Evolutionary conservation across 2,329 filamentous ascomycete genomes (phyloP).

Genomic region (Ophiosphaerella herpotricha): DNA sequence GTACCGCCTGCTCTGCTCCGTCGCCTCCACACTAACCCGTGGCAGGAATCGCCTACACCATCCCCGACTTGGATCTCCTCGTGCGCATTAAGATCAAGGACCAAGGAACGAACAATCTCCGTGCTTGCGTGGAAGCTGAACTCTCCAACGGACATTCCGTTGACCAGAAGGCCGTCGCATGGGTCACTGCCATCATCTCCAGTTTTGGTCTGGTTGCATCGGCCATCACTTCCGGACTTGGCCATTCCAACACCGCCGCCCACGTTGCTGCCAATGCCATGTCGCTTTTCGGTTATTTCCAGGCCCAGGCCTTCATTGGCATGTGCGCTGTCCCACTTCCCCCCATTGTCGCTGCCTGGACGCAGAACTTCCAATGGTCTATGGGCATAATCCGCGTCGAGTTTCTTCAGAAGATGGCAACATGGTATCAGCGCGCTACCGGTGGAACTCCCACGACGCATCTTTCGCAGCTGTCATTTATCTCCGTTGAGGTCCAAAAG

Average conservation of each 20-base stretch:
- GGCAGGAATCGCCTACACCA: conserved; percentile 76
- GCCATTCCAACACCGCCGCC: conserved; percentile 90
- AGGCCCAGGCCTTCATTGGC: conserved; percentile 88
- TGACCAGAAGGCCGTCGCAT: conserved; percentile 84
- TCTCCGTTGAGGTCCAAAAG: conserved; percentile 85
- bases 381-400: conserved; percentile 89
- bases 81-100: conserved; percentile 82
- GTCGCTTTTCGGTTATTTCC: conserved; percentile 94
- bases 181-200: conserved; percentile 86
- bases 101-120: conserved; percentile 63
- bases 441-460: conserved; percentile 82
- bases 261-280: conserved; percentile 93
- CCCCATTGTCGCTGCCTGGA: conserved; percentile 89
- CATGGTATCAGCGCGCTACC: conserved; percentile 94
- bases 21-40: conserved; percentile 10
- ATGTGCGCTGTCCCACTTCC: conserved; percentile 81
- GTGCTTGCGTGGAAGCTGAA: conserved; percentile 85
- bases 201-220: conserved; percentile 82
- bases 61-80: conserved; percentile 88
- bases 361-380: conserved; percentile 97
- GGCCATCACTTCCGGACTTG: conserved; percentile 84
- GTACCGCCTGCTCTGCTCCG: conserved; percentile 17
- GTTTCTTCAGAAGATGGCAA: conserved; percentile 88
- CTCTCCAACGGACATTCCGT: conserved; percentile 93
- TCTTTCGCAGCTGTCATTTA: conserved; percentile 72